These are phyloP conservation scores for Chlamydomonas sp. DNA, from an alignment of 139 green algal species.

Conservation along the genomic window DNA sequence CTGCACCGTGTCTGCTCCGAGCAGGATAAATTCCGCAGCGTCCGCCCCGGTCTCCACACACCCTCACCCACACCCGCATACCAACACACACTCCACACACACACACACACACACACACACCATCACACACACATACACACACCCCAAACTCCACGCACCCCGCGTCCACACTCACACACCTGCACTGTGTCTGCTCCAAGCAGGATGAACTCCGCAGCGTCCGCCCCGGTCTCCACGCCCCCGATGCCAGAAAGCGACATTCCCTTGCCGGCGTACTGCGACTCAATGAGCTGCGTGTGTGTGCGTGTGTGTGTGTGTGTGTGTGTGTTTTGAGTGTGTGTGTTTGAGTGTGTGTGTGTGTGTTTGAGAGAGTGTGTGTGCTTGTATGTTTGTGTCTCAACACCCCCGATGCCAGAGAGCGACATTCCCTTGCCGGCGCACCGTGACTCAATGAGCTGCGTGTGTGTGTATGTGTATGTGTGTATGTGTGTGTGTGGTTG, in stretches of 20 bases:
- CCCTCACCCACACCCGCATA: not conserved
- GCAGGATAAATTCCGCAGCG: not conserved
- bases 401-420: constrained; percentile 81
- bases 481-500: too few species aligned
- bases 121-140: too few species aligned
- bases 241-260: constrained; percentile 75
- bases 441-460: constrained; percentile 61
- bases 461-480: too few species aligned
- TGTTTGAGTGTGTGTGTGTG: too few species aligned
- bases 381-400: too few species aligned
- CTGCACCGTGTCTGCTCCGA: constrained; percentile 1
- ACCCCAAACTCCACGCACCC: too few species aligned
- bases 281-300: constrained; percentile 52
- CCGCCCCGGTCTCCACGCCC: constrained; percentile 82
- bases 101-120: not conserved
- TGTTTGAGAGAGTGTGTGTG: too few species aligned
- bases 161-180: constrained; percentile 34
- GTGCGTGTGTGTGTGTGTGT: too few species aligned
- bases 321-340: too few species aligned
- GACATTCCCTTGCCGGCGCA: constrained; percentile 37
- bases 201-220: constrained; percentile 95
- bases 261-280: constrained; percentile 46
- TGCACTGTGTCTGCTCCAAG: constrained; percentile 89
- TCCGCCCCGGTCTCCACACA: not conserved
- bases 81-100: constrained; percentile 34